Conservation (phyloP, 306 rosid genomes). For the Hippophae rhamnoides region DNA sequence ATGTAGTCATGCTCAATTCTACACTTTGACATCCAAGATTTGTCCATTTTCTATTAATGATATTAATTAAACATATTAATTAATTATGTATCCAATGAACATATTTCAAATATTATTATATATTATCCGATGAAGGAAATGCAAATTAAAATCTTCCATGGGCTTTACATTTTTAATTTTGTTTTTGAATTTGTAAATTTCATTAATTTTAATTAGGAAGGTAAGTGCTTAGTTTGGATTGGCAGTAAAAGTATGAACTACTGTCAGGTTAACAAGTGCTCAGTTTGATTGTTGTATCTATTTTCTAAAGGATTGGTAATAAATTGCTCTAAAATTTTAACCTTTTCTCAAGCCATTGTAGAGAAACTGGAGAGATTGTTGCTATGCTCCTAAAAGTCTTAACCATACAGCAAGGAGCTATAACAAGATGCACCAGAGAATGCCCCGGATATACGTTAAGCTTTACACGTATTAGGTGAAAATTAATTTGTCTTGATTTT, state of each 20-base stretch:
- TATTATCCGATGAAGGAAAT: no score
- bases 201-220: constrained; percentile 21
- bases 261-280: constrained; percentile 16
- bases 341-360: constrained; percentile 68
- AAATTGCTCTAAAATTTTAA: constrained; percentile 1
- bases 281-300: constrained; percentile 12
- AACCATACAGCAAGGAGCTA: constrained; percentile 81
- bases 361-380: constrained; percentile 96
- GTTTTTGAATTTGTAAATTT: neutral
- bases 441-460: constrained; percentile 91
- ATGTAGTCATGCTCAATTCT: no score
- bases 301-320: constrained; percentile 8
- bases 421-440: constrained; percentile 81
- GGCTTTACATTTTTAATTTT: neutral
- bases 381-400: constrained; percentile 96
- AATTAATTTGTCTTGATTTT: constrained; percentile 2
- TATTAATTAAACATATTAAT: no score
- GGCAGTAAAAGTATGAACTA: constrained; percentile 16
- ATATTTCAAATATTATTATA: no score
- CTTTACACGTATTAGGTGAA: constrained; percentile 91
- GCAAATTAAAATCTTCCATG: neutral
- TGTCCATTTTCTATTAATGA: no score
- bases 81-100: no score
- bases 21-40: no score
- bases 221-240: constrained; percentile 26